Evolutionary conservation across 495 filamentous ascomycete genomes (phyloP), one percentile per base, ranked within the genome.

Genomic region (Daldinia decipiens): DNA sequence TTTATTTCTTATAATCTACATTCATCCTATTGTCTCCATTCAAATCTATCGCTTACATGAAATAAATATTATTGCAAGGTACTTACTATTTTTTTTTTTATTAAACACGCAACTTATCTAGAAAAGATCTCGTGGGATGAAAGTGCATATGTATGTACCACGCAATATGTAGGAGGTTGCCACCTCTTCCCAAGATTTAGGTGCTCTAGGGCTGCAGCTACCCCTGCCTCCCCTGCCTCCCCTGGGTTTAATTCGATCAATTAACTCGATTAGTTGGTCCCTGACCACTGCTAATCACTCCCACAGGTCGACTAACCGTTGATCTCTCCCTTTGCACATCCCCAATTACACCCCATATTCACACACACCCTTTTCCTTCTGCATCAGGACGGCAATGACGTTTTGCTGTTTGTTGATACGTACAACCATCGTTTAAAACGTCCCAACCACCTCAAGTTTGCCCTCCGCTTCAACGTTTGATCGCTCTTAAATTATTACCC

Each of bases 141-240:
- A 53, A 21, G 31, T 66, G 40, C 45, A 31, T 59, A 68, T 34
- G 56, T 62, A 51, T 31, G 57, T 57, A 62, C 54, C 8, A 36
- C 47, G 27, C 39, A 26, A 6, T 51, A 26, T 40, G 43, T 54
- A 36, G 36, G 36, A 59, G 19, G 27, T 61, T 43, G 36, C 56
- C 43, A 59, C 55, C 56, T 43, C 17, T 59, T 60, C 64, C 64
- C 64, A 67, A 67, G 64, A 60, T 67, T 67, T 47, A 60, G 62
- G 45, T 54, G 56, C 36, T 60, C 64, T 67, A 67, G 70, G 70
- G 70, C 70, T 73, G 70, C 70, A 68, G 70, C 70, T 73, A 68
- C 65, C 70, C 70, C 70, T 72, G 69, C 58, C 19, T 3, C 4
- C 27, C 27, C 27, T 29, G 27, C 5, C 26, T n/a, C 27, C 65